Evolutionary conservation across 202 grass and related monocot species (phyloP), one percentile per base, ranked within the genome.

Genomic region (Schoenoplectus tabernaemontani): DNA sequence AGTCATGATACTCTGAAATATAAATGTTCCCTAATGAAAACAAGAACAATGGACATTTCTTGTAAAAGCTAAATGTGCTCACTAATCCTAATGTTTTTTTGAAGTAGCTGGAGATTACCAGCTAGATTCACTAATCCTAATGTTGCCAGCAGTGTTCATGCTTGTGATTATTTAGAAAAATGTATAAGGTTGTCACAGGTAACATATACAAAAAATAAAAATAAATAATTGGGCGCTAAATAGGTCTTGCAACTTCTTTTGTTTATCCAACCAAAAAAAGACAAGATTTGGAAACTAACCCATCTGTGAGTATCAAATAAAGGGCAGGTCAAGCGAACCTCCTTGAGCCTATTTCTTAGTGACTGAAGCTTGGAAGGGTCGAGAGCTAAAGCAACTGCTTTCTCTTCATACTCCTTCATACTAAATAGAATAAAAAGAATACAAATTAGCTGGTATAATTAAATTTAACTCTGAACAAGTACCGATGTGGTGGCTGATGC

Each of bases 351-450:
- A 74, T 87, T 91, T 57, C 85, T 88, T 69, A 99, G 67, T 62
- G 83, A 67, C 47, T 86, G 81, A 63, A 99, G 92, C 59, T 95
- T 93, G 16, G 64, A 63, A 0, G 90, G 92, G 75, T 89, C 88
- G 77, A 81, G 58, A 32, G 96, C 92, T 54, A 99, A 82, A 20
- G 82, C 76, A 68, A 95, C 92, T 20, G 96, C 91, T 74, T 87
- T 92, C 28, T 95, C 87, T 89, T 99, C 96, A 7, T 99, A 99
- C 58, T 99, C 90, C 76, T 92, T 81, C 83, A 89, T 89, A 78
- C 96, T 99, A 72, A 43, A 39, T 78, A 68, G 28, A 62, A 89
- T 5, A 71, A 67, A 34, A 12, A 16, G 0, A 72, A 53, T 0
- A 6, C 6, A 33, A 33, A 46, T 26, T 4, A 73, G 11, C 3